These are phyloP conservation scores for Graphiopsis chlorocephala DNA, from an alignment of 2,329 filamentous ascomycete species.

Conservation along the genomic window DNA sequence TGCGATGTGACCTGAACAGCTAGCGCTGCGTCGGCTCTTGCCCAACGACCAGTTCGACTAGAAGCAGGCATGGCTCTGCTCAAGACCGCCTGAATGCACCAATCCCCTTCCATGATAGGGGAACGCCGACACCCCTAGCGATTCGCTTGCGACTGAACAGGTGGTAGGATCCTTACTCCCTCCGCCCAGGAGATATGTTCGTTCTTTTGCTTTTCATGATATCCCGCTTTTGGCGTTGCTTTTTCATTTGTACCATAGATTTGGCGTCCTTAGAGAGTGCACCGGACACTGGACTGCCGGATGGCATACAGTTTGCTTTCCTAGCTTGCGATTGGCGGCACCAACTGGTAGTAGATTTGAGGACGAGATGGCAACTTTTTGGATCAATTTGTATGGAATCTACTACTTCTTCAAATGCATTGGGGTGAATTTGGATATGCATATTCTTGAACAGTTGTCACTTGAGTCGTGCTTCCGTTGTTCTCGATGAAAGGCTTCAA, in stretches of 20 bases:
- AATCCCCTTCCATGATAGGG: too few relatives aligned
- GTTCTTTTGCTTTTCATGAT: neutral
- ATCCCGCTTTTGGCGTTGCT: slow-evolving; percentile 1
- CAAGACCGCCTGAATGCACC: neutral
- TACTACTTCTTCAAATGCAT: neutral
- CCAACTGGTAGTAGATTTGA: neutral
- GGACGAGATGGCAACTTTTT: neutral
- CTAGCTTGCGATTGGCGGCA: neutral
- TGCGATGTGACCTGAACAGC: neutral
- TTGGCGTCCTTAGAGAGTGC: neutral
- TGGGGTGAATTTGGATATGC: neutral
- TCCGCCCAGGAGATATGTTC: neutral
- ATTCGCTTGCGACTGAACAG: neutral
- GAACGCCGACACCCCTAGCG: neutral
- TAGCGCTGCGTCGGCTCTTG: neutral
- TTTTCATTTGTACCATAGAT: neutral
- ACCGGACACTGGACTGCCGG: neutral
- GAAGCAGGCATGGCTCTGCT: neutral
- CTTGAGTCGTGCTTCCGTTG: neutral
- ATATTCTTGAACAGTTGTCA: neutral
- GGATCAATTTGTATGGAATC: neutral
- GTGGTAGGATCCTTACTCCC: neutral
- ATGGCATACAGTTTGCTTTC: neutral
- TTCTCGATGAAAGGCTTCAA: neutral
- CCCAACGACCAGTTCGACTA: neutral